Conservation (phyloP, 805 yeast genomes). For the Myxozyma lipomycoides region DNA sequence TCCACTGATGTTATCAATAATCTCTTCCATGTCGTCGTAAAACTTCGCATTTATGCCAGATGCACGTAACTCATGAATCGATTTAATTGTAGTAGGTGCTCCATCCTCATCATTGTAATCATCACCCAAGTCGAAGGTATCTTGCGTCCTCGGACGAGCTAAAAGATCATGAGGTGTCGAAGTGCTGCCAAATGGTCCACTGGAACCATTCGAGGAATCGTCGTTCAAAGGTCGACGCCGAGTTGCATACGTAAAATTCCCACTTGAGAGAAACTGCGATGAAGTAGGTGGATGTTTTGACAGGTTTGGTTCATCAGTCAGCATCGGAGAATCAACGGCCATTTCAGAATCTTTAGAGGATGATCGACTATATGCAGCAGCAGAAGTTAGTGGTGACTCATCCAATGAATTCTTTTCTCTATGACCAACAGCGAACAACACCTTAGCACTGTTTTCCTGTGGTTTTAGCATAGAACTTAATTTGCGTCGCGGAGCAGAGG, state of each 20-base stretch:
- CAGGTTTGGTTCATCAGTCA: not conserved
- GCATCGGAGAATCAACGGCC: not conserved
- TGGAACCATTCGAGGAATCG: conserved; percentile 1
- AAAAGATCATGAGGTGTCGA: not conserved
- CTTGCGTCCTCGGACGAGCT: not conserved
- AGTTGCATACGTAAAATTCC: conserved; percentile 15
- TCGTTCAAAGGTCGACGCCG: not conserved
- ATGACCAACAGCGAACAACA: too few species aligned
- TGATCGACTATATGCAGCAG: too few species aligned
- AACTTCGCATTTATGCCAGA: conserved; percentile 28
- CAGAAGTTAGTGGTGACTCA: too few species aligned
- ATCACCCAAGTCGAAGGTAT: not conserved
- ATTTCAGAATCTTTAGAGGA: too few species aligned
- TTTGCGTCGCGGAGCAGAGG: too few species aligned
- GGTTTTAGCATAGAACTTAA: too few species aligned
- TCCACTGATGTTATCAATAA: conserved; percentile 23
- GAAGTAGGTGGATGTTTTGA: not conserved
- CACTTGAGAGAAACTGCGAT: conserved; percentile 1
- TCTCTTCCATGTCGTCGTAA: conserved; percentile 29
- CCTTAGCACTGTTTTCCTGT: too few species aligned
- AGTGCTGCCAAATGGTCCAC: not conserved
- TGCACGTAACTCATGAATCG: conserved; percentile 29
- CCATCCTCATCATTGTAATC: conserved; percentile 7
- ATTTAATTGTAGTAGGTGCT: conserved; percentile 9
- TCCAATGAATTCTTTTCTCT: too few species aligned